These are phyloP conservation scores for Vararia minispora DNA, from an alignment of 768 basidiomycete species.

Conservation along the genomic window DNA sequence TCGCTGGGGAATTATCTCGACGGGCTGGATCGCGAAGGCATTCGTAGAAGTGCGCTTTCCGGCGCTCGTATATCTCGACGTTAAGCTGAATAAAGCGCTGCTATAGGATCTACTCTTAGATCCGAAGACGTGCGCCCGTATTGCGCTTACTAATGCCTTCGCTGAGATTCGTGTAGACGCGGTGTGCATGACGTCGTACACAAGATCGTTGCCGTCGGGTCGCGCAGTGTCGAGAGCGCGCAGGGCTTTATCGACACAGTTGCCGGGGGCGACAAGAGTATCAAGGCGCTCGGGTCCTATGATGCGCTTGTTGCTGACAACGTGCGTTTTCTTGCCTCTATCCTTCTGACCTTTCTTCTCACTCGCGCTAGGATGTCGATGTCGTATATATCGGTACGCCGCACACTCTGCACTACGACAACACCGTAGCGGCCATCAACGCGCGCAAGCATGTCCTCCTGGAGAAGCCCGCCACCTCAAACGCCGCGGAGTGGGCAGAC, in stretches of 20 bases:
- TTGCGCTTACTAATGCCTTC: not conserved
- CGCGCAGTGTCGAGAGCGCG: slow-evolving; percentile 59
- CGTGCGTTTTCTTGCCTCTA: slow-evolving; percentile 25
- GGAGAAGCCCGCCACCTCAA: slow-evolving; percentile 82
- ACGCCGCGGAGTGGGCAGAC: slow-evolving; percentile 62
- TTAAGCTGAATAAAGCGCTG: not conserved
- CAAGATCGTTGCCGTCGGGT: slow-evolving; percentile 67
- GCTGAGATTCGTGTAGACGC: slow-evolving; percentile 32
- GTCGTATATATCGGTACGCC: slow-evolving; percentile 82
- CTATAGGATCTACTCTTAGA: slow-evolving; percentile 64
- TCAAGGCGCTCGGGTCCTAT: slow-evolving; percentile 67
- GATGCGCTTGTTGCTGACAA: slow-evolving; percentile 61
- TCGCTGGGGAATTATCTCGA: slow-evolving; percentile 84
- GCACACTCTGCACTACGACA: slow-evolving; percentile 73
- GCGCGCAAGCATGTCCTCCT: slow-evolving; percentile 81
- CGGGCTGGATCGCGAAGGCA: slow-evolving; percentile 54
- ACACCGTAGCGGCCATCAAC: slow-evolving; percentile 63
- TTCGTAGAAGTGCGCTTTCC: slow-evolving; percentile 54
- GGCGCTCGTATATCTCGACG: not conserved
- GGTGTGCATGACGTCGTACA: slow-evolving; percentile 54
- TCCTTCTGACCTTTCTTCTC: not conserved
- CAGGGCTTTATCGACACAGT: slow-evolving; percentile 50
- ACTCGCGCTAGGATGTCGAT: slow-evolving; percentile 41
- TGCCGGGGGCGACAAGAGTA: slow-evolving; percentile 36
- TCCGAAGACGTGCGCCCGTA: slow-evolving; percentile 50